phyloP scores from a whole-genome alignment of 2,329 filamentous ascomycete species.

The Trichoderma pleuroti region DNA sequence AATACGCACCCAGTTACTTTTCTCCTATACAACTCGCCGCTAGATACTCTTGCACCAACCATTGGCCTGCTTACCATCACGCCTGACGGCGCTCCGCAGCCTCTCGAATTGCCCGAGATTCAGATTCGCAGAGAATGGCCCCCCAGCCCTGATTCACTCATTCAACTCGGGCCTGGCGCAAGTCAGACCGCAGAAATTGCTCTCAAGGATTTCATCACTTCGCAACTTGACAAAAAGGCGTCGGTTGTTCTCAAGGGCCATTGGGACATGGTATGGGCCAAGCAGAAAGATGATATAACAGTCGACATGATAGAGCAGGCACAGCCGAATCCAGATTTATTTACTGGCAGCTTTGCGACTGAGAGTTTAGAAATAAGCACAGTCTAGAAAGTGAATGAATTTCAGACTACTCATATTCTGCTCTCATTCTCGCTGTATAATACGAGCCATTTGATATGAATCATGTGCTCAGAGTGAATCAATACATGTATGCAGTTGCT shows the following conservation, averaged over 20 bases:
- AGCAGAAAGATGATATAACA: conserved; percentile 25
- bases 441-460: not conserved
- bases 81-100: conserved; percentile 31
- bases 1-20: conserved; percentile 38
- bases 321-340: conserved; percentile 21
- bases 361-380: conserved; percentile 14
- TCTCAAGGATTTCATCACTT: conserved; percentile 34
- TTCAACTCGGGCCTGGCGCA: conserved; percentile 39
- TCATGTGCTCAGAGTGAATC: not conserved
- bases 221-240: conserved; percentile 32
- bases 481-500: not conserved
- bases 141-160: conserved; percentile 35
- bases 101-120: conserved; percentile 37
- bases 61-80: conserved; percentile 42
- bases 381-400: not conserved
- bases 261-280: conserved; percentile 36
- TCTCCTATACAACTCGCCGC: conserved; percentile 43
- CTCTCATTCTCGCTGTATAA: not conserved
- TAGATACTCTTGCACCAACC: conserved; percentile 41
- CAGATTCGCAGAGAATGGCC: conserved; percentile 42
- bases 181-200: conserved; percentile 34
- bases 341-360: conserved; percentile 25
- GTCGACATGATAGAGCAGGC: conserved; percentile 20
- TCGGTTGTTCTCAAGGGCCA: conserved; percentile 36
- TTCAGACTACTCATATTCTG: not conserved